These are phyloP conservation scores for Melaleuca quinquenervia DNA, from an alignment of 345 rosid genomes.

Conservation along the genomic window DNA sequence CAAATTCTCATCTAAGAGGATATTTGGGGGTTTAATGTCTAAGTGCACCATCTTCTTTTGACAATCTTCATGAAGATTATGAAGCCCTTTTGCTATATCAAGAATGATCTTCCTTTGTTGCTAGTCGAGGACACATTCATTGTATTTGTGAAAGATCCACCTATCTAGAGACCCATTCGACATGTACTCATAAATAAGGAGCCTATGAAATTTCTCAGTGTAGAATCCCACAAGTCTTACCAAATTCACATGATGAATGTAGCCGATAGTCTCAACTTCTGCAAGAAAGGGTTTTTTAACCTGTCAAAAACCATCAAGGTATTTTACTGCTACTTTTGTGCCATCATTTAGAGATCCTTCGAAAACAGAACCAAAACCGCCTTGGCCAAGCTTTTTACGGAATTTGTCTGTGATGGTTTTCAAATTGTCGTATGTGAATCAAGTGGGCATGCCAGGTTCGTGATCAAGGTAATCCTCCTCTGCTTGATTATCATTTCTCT, in stretches of 20 bases:
- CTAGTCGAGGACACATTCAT: conserved; percentile 6
- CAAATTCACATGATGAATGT: conserved; percentile 22
- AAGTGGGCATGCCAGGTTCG: background rate
- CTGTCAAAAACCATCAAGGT: conserved; percentile 9
- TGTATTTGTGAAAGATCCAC: conserved; percentile 10
- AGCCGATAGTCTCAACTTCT: conserved; percentile 16
- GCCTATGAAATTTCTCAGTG: conserved; percentile 13
- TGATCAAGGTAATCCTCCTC: background rate
- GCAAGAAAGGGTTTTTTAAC: conserved; percentile 15
- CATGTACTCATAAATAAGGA: conserved; percentile 22
- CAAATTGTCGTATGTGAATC: background rate
- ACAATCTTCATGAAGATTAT: conserved; percentile 23
- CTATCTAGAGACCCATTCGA: conserved; percentile 11
- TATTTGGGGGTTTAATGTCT: conserved; percentile 16
- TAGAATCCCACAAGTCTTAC: conserved; percentile 21
- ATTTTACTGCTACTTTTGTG: conserved; percentile 19
- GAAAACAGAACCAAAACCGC: conserved; percentile 26
- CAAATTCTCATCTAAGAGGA: conserved; percentile 11
- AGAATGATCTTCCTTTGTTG: conserved; percentile 14
- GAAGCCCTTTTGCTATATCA: conserved; percentile 16
- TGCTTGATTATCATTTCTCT: background rate
- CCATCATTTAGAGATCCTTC: conserved; percentile 11
- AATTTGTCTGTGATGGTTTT: conserved; percentile 6
- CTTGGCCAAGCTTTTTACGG: conserved; percentile 11
- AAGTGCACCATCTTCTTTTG: conserved; percentile 16